Conservation (phyloP, 192 early-diverging fungal genomes). For the Dissophora globulifera region DNA sequence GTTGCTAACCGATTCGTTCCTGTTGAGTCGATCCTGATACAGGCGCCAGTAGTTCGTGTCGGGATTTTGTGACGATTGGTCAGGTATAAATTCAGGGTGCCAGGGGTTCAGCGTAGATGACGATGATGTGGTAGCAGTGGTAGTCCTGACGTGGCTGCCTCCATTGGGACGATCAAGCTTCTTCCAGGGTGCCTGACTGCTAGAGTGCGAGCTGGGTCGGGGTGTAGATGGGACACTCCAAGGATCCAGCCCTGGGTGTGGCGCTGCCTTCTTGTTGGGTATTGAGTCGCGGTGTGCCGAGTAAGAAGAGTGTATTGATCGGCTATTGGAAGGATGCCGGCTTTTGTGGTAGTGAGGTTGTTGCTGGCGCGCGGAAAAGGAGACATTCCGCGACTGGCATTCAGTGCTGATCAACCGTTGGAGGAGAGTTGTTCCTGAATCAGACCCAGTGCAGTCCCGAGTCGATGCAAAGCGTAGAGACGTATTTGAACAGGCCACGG, state of each 20-base stretch:
- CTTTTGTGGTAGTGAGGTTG: too few species aligned
- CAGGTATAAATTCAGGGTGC: slow-evolving; percentile 6
- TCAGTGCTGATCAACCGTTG: too few species aligned
- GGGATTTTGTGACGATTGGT: neutral
- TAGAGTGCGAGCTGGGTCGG: neutral
- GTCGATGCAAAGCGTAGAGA: neutral
- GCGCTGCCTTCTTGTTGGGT: neutral
- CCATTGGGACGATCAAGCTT: neutral
- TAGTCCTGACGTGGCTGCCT: neutral
- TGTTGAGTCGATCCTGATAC: slow-evolving; percentile 30
- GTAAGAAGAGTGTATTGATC: neutral
- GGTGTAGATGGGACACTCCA: slow-evolving; percentile 6
- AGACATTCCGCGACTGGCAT: too few species aligned
- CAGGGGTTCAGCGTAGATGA: neutral
- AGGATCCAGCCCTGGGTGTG: neutral
- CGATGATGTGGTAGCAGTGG: neutral
- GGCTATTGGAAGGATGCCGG: neutral
- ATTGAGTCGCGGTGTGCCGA: neutral
- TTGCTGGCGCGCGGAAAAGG: too few species aligned
- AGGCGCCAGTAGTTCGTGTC: slow-evolving; percentile 28
- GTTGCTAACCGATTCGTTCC: neutral
- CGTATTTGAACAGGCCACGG: neutral
- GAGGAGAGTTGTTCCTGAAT: neutral
- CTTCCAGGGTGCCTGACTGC: neutral
- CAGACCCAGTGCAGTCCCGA: neutral